Percentiles rank a stretch among this genome's conserved stretches.
Conservation (phyloP, 768 basidiomycete species). For the Serendipita indica region DNA sequence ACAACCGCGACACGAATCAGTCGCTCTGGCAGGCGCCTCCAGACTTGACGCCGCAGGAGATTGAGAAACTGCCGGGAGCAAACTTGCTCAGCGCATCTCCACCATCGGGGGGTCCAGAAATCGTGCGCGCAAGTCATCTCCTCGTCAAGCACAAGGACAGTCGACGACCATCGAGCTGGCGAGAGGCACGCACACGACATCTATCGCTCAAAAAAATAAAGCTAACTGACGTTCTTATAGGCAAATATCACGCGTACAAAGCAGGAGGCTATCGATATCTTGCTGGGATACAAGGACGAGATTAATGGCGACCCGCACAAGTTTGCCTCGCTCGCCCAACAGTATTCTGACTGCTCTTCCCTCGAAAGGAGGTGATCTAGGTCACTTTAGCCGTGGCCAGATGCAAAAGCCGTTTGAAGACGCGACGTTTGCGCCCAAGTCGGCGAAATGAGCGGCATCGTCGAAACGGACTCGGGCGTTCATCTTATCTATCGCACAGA, state of each 20-base stretch:
- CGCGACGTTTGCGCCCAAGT: conserved; percentile 53
- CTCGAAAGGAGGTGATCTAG: conserved; percentile 73
- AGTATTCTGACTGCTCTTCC: conserved; percentile 82
- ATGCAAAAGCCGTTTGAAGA: conserved; percentile 99
- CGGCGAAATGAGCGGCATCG: conserved; percentile 63
- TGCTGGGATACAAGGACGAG: conserved; percentile 45
- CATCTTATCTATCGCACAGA: conserved; percentile 84
- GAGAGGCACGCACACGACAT: conserved; percentile 23
- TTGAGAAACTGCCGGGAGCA: conserved; percentile 53
- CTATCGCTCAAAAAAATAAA: neutral
- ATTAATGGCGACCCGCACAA: conserved; percentile 43
- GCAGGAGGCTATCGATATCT: conserved; percentile 75
- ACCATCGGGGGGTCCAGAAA: neutral
- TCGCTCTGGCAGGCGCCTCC: conserved; percentile 72
- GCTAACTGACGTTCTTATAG: conserved; percentile 25
- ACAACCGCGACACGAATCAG: conserved; percentile 49
- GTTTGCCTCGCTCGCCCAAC: conserved; percentile 61
- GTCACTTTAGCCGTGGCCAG: conserved; percentile 66
- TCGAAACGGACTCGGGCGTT: conserved; percentile 87
- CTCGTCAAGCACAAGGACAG: conserved; percentile 65
- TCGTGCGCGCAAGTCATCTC: conserved; percentile 72
- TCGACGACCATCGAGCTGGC: conserved; percentile 30
- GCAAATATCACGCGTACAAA: conserved; percentile 68
- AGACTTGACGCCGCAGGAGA: conserved; percentile 44
- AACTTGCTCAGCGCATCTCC: conserved; percentile 7